phyloP scores from a whole-genome alignment of 345 rosid species.

The Ailanthus altissimus region DNA sequence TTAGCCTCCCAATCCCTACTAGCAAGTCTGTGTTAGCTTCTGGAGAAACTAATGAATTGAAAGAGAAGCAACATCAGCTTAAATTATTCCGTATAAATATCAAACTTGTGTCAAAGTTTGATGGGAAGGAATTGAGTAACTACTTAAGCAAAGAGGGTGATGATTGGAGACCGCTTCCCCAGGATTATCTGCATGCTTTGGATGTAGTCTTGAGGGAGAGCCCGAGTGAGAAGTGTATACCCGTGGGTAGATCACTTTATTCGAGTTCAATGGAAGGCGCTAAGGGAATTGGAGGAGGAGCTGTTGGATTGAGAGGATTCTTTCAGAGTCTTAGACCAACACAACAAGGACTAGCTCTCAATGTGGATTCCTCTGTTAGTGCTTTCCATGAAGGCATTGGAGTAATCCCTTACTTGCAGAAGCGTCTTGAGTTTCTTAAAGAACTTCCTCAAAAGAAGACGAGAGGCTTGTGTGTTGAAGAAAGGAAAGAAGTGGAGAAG shows the following conservation, averaged over 20 bases:
- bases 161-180: conserved; percentile 84
- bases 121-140: conserved; percentile 64
- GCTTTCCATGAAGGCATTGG: conserved; percentile 95
- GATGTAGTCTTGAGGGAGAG: conserved; percentile 89
- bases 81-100: conserved; percentile 70
- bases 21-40: conserved; percentile 31
- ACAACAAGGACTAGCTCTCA: conserved; percentile 92
- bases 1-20: conserved; percentile 79
- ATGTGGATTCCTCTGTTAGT: conserved; percentile 83
- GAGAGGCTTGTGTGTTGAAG: conserved; percentile 61
- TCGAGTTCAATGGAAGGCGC: conserved; percentile 77
- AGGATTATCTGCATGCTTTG: conserved; percentile 86
- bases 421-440: conserved; percentile 73
- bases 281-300: conserved; percentile 89
- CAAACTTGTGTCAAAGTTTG: conserved; percentile 80
- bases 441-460: conserved; percentile 75
- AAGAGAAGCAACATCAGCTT: conserved; percentile 51
- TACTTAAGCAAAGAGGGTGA: conserved; percentile 68
- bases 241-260: conserved; percentile 78
- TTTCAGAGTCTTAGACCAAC: conserved; percentile 95
- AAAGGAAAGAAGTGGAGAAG: conserved; percentile 86
- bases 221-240: conserved; percentile 74
- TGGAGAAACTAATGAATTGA: conserved; percentile 39
- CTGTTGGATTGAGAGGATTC: conserved; percentile 87
- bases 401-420: conserved; percentile 83